Percentiles rank a stretch among this genome's conserved stretches.
These are phyloP conservation scores for Phaeolepiota aurea DNA, from an alignment of 768 basidiomycete genomes.

Conservation along the genomic window DNA sequence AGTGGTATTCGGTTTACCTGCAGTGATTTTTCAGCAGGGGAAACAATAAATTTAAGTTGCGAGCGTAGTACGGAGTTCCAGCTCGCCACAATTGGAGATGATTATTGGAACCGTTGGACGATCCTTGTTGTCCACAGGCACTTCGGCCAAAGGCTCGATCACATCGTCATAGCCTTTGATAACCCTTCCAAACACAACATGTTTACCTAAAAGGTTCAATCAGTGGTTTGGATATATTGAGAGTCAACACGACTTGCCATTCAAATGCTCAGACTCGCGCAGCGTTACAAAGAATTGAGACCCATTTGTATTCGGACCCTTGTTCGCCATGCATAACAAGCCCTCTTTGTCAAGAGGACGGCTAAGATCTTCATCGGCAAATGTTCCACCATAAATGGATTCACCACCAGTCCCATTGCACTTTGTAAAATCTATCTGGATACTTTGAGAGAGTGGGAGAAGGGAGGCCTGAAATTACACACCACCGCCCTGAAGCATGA, in stretches of 20 bases:
- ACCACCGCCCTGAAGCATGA: conserved; percentile 83
- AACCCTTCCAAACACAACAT: conserved; percentile 41
- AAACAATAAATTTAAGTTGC: neutral
- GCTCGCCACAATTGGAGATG: conserved; percentile 76
- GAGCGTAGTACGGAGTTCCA: conserved; percentile 47
- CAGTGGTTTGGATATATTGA: conserved; percentile 9
- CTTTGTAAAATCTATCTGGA: conserved; percentile 61
- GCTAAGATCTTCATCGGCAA: conserved; percentile 70
- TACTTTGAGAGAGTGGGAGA: neutral
- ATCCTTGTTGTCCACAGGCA: conserved; percentile 70
- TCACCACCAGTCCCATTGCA: conserved; percentile 77
- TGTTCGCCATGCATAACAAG: conserved; percentile 87
- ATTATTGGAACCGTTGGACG: conserved; percentile 59
- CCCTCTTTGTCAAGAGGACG: conserved; percentile 59
- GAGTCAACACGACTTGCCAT: conserved; percentile 36
- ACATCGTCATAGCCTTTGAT: conserved; percentile 57
- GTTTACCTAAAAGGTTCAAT: conserved; percentile 33
- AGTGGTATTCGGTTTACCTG: neutral
- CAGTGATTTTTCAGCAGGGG: neutral
- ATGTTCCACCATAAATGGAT: conserved; percentile 70
- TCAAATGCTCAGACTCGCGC: conserved; percentile 62
- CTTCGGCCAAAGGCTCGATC: conserved; percentile 45
- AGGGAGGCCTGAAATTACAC: conserved; percentile 9
- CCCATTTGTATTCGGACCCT: conserved; percentile 75
- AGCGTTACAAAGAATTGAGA: conserved; percentile 87